Evolutionary conservation across 768 basidiomycete genomes (phyloP).

Genomic region (Porpolomopsis calyptriformis): DNA sequence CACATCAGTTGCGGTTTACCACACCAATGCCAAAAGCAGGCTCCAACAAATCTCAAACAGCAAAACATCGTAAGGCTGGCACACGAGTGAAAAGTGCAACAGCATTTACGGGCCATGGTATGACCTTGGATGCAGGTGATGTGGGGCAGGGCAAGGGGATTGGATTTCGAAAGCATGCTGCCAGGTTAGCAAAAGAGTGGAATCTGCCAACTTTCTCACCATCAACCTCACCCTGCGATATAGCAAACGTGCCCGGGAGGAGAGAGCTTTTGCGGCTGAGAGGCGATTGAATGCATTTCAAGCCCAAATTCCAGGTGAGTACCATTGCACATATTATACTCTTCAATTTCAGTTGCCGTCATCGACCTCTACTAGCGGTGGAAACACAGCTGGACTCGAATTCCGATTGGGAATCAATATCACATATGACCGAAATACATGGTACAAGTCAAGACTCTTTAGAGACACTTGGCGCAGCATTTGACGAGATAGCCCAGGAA

Average conservation of each 20-base stretch:
- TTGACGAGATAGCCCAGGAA: too few relatives aligned
- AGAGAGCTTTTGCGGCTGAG: slow-evolving; percentile 68
- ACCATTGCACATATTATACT: slow-evolving; percentile 4
- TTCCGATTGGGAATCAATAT: too few relatives aligned
- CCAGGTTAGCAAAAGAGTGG: slow-evolving; percentile 33
- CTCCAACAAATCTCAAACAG: slow-evolving; percentile 50
- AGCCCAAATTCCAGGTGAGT: slow-evolving; percentile 18
- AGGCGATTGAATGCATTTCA: slow-evolving; percentile 41
- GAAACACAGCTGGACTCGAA: too few relatives aligned
- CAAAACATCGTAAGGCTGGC: slow-evolving; percentile 64
- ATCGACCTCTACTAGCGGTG: neutral
- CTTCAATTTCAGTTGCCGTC: neutral
- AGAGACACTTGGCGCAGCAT: too few relatives aligned
- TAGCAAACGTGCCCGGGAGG: slow-evolving; percentile 73
- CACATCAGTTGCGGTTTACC: too few relatives aligned
- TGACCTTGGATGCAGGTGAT: slow-evolving; percentile 33
- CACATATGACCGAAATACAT: too few relatives aligned
- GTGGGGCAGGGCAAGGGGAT: slow-evolving; percentile 33
- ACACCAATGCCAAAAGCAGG: slow-evolving; percentile 24
- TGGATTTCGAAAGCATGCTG: slow-evolving; percentile 64
- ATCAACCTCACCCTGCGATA: neutral
- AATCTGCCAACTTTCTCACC: neutral
- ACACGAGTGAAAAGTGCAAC: slow-evolving; percentile 50
- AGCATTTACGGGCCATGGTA: slow-evolving; percentile 51
- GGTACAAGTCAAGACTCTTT: too few relatives aligned